phyloP scores from a whole-genome alignment of 768 basidiomycete genomes.

The Tricholoma bakamatsutake region DNA sequence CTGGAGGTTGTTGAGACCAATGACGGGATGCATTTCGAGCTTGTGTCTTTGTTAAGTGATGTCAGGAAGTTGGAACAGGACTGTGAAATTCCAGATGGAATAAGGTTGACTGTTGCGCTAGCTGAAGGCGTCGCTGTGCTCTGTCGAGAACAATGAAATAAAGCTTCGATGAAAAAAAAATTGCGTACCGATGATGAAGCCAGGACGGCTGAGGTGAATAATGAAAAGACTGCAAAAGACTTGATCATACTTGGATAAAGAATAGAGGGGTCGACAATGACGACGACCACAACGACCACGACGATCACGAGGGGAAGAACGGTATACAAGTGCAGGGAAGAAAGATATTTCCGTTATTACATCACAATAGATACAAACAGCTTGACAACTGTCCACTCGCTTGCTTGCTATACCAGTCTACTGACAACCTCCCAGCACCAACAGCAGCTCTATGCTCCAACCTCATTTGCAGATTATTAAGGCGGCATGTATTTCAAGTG shows the following conservation, averaged over 20 bases:
- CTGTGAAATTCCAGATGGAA: conserved; percentile 61
- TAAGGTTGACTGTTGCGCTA: conserved; percentile 15
- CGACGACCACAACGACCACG: conserved; percentile 27
- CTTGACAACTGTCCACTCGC: background rate
- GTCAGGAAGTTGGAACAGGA: conserved; percentile 55
- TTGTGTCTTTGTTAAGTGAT: conserved; percentile 54
- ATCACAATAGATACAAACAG: conserved; percentile 29
- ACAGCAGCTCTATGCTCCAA: too few relatives aligned
- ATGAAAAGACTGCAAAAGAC: conserved; percentile 45
- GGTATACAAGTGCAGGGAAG: conserved; percentile 9
- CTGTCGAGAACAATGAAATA: conserved; percentile 13
- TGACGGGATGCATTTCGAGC: conserved; percentile 50
- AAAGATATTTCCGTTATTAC: conserved; percentile 7
- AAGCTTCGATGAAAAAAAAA: background rate
- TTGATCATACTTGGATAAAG: conserved; percentile 45
- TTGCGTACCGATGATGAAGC: conserved; percentile 42
- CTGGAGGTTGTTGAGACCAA: conserved; percentile 54
- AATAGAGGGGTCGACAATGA: conserved; percentile 40
- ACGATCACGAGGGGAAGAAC: conserved; percentile 13
- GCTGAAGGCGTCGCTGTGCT: background rate
- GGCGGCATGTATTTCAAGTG: too few relatives aligned
- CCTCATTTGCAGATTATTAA: too few relatives aligned
- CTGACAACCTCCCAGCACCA: too few relatives aligned
- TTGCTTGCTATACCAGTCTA: too few relatives aligned
- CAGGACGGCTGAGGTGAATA: conserved; percentile 43